Conservation (phyloP, 805 yeast genomes). For the Sugiyamaella valdiviana region DNA sequence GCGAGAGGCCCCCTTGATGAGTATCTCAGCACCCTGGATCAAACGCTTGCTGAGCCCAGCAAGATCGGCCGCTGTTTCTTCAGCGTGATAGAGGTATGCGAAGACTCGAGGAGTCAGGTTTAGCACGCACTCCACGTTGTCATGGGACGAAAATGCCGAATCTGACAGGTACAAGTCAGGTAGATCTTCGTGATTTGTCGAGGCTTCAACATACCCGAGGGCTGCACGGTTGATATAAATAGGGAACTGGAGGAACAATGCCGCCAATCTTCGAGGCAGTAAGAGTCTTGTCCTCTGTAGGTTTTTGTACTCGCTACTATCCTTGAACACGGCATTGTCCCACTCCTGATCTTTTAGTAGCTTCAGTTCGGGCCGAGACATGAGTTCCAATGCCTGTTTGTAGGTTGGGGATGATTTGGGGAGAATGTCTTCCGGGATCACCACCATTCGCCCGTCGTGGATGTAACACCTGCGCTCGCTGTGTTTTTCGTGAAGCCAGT, state of each 20-base stretch:
- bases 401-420: not conserved
- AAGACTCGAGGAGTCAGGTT: not conserved
- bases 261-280: slow-evolving; percentile 17
- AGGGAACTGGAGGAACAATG: slow-evolving; percentile 19
- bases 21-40: not conserved
- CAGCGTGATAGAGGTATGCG: not conserved
- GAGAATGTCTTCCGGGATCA: not conserved
- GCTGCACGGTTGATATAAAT: slow-evolving; percentile 2
- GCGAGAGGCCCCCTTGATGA: not conserved
- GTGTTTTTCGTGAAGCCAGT: slow-evolving; percentile 34
- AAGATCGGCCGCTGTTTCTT: not conserved
- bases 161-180: not conserved
- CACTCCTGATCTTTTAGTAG: not conserved
- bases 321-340: not conserved
- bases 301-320: not conserved
- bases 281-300: not conserved
- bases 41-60: not conserved
- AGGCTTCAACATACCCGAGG: not conserved
- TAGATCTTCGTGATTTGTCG: not conserved
- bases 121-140: not conserved
- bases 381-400: not conserved
- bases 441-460: not conserved
- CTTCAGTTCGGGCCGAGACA: not conserved
- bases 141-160: not conserved
- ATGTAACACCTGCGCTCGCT: not conserved